Base-by-base conservation (phyloP, 331 rosid genomes). In the Acacia concinna region DNA sequence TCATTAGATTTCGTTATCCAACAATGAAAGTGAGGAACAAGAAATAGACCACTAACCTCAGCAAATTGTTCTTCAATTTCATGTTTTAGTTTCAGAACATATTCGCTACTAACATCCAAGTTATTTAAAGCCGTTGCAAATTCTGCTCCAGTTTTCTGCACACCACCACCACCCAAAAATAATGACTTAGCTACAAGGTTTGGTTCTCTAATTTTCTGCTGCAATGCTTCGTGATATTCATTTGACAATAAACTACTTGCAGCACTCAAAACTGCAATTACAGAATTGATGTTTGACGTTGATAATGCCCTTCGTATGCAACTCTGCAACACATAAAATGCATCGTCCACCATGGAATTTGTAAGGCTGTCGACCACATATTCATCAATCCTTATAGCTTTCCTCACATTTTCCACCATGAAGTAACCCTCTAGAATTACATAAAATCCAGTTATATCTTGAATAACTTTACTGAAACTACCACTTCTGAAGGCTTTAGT, bases 331-430 rank as follows among this genome's bases (percentile, higher is more conserved):
- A 95, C 96, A 84, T 93, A 95, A 82, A 95, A 95, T 51, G 90
- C 96, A 78, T 95, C 99, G 28, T 95, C 98, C 82, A 95, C 98
- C 98, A 95, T 84, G n/a, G 99, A 93, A 49, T 96, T 95, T 17
- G 98, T 95, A 52, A 95, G 94, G 85, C 97, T 85, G 41, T 93
- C 98, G n/a, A 86, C 89, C 67, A 87, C 98, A 4, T 84, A 91
- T 82, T 95, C 99, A 74, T 93, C 97, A 18, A 95, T 95, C 85
- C 81, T 79, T 51, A 91, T 90, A 6, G 99, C 99, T 74, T 95
- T 95, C 85, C 99, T 87, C 47, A 90, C 98, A 82, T 91, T 95
- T 86, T 95, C 99, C 79, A 95, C 98, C 97, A 95, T 93, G 87
- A 91, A 95, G 74, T 89, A 95, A 18, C 97, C 99, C 81, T 95